Percentiles rank a stretch among this genome's conserved stretches.
Conservation (phyloP, 441 rosid species). For the Francoa sonchifolia region DNA sequence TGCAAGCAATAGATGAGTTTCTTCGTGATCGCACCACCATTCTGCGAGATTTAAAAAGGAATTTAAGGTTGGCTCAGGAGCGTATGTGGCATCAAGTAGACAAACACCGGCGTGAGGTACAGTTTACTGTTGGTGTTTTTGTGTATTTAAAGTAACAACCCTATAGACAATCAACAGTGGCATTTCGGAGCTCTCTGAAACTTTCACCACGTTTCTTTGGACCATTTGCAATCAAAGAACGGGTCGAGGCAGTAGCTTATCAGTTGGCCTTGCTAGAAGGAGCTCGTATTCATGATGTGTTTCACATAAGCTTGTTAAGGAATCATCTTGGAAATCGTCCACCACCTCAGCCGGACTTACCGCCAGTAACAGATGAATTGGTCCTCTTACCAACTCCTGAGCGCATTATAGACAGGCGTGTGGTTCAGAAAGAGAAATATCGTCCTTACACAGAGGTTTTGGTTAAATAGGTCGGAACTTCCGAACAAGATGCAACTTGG, state of each 20-base stretch:
- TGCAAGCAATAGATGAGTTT: background rate
- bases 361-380: background rate
- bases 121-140: background rate
- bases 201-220: background rate
- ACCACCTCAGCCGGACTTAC: background rate
- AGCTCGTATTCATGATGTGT: background rate
- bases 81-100: background rate
- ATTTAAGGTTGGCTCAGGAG: too few species aligned
- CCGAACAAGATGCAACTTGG: background rate
- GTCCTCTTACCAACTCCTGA: background rate
- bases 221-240: background rate
- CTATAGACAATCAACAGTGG: background rate
- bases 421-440: background rate
- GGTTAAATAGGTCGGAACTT: background rate
- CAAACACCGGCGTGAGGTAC: background rate
- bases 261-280: background rate
- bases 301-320: background rate
- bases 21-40: background rate
- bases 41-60: too few species aligned
- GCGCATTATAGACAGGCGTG: background rate
- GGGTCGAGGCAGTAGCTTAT: background rate
- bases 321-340: background rate
- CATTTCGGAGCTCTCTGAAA: background rate
- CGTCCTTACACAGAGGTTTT: background rate
- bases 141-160: background rate